Percentiles rank a stretch among this genome's conserved stretches.
Evolutionary conservation across 257 asterid genomes (phyloP).

Genomic region (Datura wrightii): DNA sequence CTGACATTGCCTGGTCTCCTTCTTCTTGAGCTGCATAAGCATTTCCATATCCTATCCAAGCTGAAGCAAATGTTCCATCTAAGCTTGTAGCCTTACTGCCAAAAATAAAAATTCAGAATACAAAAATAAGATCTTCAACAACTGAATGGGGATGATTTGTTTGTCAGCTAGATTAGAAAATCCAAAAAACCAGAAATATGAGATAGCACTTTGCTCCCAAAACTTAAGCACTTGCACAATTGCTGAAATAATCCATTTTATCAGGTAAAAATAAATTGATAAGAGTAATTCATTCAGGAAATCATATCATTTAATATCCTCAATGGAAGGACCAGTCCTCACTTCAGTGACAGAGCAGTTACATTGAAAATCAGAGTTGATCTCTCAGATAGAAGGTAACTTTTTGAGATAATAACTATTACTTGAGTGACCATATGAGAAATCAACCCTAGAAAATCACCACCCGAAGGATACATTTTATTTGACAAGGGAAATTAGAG

Average conservation of each 20-base stretch:
- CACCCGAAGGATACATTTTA: slow-evolving; percentile 8
- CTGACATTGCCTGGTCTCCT: slow-evolving; percentile 99
- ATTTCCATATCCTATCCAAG: slow-evolving; percentile 97
- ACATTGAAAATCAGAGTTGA: too few species aligned
- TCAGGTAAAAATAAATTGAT: not conserved
- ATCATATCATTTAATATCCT: slow-evolving; percentile 27
- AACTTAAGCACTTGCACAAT: slow-evolving; percentile 6
- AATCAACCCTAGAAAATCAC: not conserved
- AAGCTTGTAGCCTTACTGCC: slow-evolving; percentile 95
- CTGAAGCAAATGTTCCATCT: slow-evolving; percentile 96
- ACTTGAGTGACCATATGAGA: too few species aligned
- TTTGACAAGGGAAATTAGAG: not conserved
- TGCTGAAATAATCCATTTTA: not conserved
- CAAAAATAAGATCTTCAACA: slow-evolving; percentile 22
- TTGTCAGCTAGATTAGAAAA: slow-evolving; percentile 8
- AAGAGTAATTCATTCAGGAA: not conserved
- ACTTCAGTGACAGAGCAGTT: not conserved
- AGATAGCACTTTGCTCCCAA: slow-evolving; percentile 6
- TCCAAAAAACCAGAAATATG: not conserved
- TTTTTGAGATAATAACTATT: too few species aligned
- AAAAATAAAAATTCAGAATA: slow-evolving; percentile 33
- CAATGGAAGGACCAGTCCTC: slow-evolving; percentile 29
- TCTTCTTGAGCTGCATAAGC: slow-evolving; percentile 96
- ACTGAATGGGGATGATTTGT: slow-evolving; percentile 10
- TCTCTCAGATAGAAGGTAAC: too few species aligned